phyloP scores from a whole-genome alignment of 176 grass and related monocot species.

The Hsuehochloa calcarea region DNA sequence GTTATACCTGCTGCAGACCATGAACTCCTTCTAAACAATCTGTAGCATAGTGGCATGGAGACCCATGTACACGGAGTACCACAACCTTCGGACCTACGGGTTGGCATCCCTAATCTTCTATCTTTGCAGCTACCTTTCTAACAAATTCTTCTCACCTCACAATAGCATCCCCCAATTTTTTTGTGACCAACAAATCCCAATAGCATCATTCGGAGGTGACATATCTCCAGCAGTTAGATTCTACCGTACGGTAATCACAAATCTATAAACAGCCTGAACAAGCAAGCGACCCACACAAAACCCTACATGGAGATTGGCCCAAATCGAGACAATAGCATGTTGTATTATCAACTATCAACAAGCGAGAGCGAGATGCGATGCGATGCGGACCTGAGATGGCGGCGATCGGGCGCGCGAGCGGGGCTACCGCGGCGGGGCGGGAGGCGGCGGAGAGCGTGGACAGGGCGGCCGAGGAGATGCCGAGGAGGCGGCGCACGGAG shows the following conservation, averaged over 20 bases:
- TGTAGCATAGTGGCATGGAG: background rate
- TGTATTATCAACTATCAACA: background rate
- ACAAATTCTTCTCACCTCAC: background rate
- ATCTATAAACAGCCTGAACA: slow-evolving; percentile 17
- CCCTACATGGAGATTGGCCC: background rate
- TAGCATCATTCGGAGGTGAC: background rate
- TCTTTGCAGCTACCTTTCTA: background rate
- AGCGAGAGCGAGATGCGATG: slow-evolving; percentile 19
- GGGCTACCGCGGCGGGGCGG: slow-evolving; percentile 3
- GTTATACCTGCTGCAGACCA: background rate
- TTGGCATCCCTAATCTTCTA: background rate
- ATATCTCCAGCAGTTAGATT: background rate
- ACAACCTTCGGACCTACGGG: background rate
- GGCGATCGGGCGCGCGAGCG: slow-evolving; percentile 38
- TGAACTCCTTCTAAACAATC: background rate
- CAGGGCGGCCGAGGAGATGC: slow-evolving; percentile 24
- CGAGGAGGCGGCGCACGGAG: slow-evolving; percentile 35
- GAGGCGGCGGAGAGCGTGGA: slow-evolving; percentile 38
- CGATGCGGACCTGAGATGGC: slow-evolving; percentile 40
- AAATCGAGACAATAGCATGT: background rate
- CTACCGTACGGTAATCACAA: background rate
- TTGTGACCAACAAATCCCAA: background rate
- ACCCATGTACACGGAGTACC: background rate
- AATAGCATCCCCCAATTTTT: background rate
- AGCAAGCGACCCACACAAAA: background rate